Evolutionary conservation across 1,284 basidiomycete genomes (phyloP), one percentile per base, ranked within the genome.

Genomic region (Microbotryum violaceum): DNA sequence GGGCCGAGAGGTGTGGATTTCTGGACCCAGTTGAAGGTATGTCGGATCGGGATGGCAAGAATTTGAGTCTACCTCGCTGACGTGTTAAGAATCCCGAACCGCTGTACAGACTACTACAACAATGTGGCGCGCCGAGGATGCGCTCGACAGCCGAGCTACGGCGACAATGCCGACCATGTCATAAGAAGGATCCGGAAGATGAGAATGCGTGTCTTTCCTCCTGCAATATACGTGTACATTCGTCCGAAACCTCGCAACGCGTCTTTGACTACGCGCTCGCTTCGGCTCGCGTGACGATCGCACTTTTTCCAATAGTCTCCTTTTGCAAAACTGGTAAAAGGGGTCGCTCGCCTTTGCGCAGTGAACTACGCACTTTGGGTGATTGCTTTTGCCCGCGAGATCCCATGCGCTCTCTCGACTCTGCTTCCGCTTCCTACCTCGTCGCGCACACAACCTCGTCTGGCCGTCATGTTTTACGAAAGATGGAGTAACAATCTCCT

Each of bases 1-100:
- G 91, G 92, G 42, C 87, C 87, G 77, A 86, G 87, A 66, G 89
- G 87, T 23, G 81, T 92, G 75, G 88, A 88, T 74, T 93, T 93
- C 77, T 93, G 90, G 75, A 93, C 91, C 6, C 88, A 91, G 75
- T 54, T 66, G 48, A 74, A 71, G n/a, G 29, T 56, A 18, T 25
- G 18, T 33, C 47, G 49, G 46, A 50, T 21, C 33, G 52, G 60
- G 9, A 75, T 55, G 59, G 74, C 71, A 48, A 63, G 50, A 21
- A 70, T 61, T n/a, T 67, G 67, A 25, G 59, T 62, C n/a, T 68
- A 56, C 57, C 73, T 73, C 42, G 73, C 71, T 45, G 68, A 61
- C 18, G 68, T 60, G 20, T 67, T 70, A 63, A 70, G 53, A 70
- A 56, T 1, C 55, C 2, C 27, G 14, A 14, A 59, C 23, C 33